Evolutionary conservation across 805 yeast genomes (phyloP).

Genomic region (Metschnikowia amazonensis): DNA sequence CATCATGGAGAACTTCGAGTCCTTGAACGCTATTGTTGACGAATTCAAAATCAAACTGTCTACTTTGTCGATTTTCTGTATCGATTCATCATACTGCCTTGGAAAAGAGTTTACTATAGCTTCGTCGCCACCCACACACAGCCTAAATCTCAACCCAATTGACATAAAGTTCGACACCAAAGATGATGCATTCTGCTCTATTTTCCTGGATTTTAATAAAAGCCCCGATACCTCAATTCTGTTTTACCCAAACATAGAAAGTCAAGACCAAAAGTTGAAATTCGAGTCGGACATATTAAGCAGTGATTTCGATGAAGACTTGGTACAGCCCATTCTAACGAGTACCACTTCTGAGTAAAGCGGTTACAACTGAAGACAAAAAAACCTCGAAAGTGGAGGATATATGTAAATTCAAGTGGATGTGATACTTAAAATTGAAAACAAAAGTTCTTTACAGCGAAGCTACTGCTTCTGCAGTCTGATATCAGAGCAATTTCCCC

Average conservation of each 20-base stretch:
- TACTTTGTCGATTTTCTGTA: slow-evolving; percentile 16
- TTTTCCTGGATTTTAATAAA: slow-evolving; percentile 11
- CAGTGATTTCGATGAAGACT: slow-evolving; percentile 17
- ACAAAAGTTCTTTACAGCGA: slow-evolving; percentile 4
- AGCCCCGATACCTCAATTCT: not conserved
- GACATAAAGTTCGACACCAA: slow-evolving; percentile 13
- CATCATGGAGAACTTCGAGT: slow-evolving; percentile 22
- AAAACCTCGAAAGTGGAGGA: not conserved
- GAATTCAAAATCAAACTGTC: slow-evolving; percentile 18
- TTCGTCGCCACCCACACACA: slow-evolving; percentile 4
- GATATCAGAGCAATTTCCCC: slow-evolving; percentile 9
- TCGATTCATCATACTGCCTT: slow-evolving; percentile 10
- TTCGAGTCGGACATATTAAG: slow-evolving; percentile 17
- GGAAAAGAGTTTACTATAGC: slow-evolving; percentile 4
- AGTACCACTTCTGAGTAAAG: slow-evolving; percentile 2
- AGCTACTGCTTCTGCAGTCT: not conserved
- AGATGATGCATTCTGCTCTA: slow-evolving; percentile 16
- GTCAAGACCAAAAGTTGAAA: slow-evolving; percentile 7
- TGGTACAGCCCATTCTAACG: slow-evolving; percentile 10
- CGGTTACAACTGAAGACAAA: not conserved
- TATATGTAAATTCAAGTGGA: not conserved
- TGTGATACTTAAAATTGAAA: not conserved
- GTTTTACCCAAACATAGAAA: not conserved
- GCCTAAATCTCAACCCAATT: slow-evolving; percentile 1
- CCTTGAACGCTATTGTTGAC: slow-evolving; percentile 18